Evolutionary conservation across 2,329 filamentous ascomycete genomes (phyloP), one percentile per base, ranked within the genome.

Genomic region (Coniochaeta prunicola): DNA sequence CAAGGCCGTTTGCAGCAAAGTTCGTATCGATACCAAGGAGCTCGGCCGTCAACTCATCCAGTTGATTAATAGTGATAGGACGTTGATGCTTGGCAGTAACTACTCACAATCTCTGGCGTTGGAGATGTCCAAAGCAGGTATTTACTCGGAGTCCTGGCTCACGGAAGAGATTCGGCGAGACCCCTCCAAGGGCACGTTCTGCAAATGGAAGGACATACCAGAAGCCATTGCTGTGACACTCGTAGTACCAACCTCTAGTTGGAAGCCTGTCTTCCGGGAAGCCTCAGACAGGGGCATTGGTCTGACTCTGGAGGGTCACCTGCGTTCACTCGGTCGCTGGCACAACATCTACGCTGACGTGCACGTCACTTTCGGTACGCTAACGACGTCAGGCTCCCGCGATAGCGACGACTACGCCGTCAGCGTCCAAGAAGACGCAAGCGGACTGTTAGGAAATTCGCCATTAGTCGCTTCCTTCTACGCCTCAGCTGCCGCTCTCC

Each of bases 381-480:
- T 76, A 13, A 64, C 64, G 54, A 61, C 65, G 0, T 58, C 53
- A 1, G 70, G 71, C 0, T 31, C 64, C 4, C 61, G 61, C 5
- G 61, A 69, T 1, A 61, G 64, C 6, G 71, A 73, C n/a, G 64
- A 67, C 3, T 73, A 72, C n/a, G 59, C 64, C 7, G 57, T 76
- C 21, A 58, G 61, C 0, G 60, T 78, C 2, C 62, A 69, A 4
- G 67, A 72, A 17, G 76, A 79, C 53, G 58, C 62, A 6, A 60
- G 63, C 17, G 70, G 70, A 15, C 78, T 73, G 75, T 59, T 63
- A 0, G 75, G 76, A 9, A 61, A 65, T 0, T 72, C 75, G 5
- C 63, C 74, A 1, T 63, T 80, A 19, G 59, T 79, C 48, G 73
- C 69, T 2, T 75, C 75, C 0, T 79, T 77, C 64, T 72, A 74